Base-by-base conservation (phyloP, 352 stramenopile species). In the Paralagenidium karlingii region DNA sequence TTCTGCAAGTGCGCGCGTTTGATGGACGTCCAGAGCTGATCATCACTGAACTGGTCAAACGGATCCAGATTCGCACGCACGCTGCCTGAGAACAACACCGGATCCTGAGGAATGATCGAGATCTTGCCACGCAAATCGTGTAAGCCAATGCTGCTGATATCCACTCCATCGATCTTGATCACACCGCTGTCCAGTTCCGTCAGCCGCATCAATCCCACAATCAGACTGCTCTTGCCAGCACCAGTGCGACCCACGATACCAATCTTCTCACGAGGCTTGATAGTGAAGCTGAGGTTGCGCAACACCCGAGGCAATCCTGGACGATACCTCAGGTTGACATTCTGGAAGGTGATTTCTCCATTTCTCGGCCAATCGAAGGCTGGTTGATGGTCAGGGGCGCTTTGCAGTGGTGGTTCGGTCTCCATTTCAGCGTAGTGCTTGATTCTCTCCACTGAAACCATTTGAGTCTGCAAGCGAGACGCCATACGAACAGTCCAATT, bases 51-150 rank as follows among this genome's bases (percentile, higher is more conserved):
- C 22, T 82, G 43, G n/a, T 61, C 48, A 45, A 93, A 95, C 13
- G 90, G 87, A 54, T 97, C 87, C 12, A 97, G 53, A 55, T 96
- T 96, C 30, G 63, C 73, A 8, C 82, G 66, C 24, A 96, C 58
- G 12, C 64, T 82, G n/a, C 94, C 93, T 7, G 73, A 86, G 57
- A 98, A 98, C 27, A 98, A 52, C 3, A 97, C 83, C 12, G 94
- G 93, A 43, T 98, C 87, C 57, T 98, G 91, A 4, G 83, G 82
- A 21, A 94, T 97, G 34, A 98, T 94, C 16, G 90, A 68, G 19
- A 97, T 70, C 1, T 63, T 52, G 7, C 56, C 64, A 12, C 88
- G 57, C 21, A 98, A 44, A 41, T 74, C 68, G 18, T 82, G 58
- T 2, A 97, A 51, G 16, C 79, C 73, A 27, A 97, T 30, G 16